Conservation (phyloP, 1,284 basidiomycete species). For the Agroathelia rolfsii region DNA sequence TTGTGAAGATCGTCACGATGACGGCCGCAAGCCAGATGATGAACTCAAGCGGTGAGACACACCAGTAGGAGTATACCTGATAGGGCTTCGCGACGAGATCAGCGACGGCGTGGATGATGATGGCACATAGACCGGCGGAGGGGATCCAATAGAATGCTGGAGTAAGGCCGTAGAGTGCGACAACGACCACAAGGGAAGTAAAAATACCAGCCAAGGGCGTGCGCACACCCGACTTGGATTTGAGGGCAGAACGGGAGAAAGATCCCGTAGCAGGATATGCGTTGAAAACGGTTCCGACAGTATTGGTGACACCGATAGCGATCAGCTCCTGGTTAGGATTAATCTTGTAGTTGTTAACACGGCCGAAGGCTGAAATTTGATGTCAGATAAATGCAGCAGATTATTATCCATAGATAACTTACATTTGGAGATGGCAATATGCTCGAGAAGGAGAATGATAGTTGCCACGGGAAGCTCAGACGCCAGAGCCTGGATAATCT, state of each 20-base stretch:
- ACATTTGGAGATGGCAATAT: slow-evolving; percentile 94
- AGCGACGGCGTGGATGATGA: slow-evolving; percentile 94
- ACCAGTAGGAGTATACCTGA: slow-evolving; percentile 90
- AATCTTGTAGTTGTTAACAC: slow-evolving; percentile 95
- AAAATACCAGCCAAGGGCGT: slow-evolving; percentile 88
- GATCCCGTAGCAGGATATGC: slow-evolving; percentile 97
- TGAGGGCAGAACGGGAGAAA: slow-evolving; percentile 94
- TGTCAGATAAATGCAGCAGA: slow-evolving; percentile 4
- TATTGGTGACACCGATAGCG: slow-evolving; percentile 95
- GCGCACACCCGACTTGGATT: slow-evolving; percentile 93
- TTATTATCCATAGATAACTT: slow-evolving; percentile 16
- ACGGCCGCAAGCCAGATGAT: slow-evolving; percentile 87
- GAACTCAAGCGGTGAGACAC: slow-evolving; percentile 88
- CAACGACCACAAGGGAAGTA: slow-evolving; percentile 83
- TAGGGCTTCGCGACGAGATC: slow-evolving; percentile 85
- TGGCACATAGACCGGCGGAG: slow-evolving; percentile 71
- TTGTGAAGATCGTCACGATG: slow-evolving; percentile 79
- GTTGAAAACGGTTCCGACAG: slow-evolving; percentile 75
- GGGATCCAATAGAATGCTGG: slow-evolving; percentile 88
- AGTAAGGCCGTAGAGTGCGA: slow-evolving; percentile 90
- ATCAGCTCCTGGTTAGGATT: slow-evolving; percentile 96
- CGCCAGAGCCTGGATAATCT: slow-evolving; percentile 63
- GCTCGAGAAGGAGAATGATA: slow-evolving; percentile 91
- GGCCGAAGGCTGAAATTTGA: slow-evolving; percentile 70
- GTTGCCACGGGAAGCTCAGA: slow-evolving; percentile 84